A percentile compares a stretch with the other conserved stretches of the same genome.
These are phyloP conservation scores for Paraleonurus japonicus DNA, from an alignment of 257 asterid genomes.

Conservation along the genomic window DNA sequence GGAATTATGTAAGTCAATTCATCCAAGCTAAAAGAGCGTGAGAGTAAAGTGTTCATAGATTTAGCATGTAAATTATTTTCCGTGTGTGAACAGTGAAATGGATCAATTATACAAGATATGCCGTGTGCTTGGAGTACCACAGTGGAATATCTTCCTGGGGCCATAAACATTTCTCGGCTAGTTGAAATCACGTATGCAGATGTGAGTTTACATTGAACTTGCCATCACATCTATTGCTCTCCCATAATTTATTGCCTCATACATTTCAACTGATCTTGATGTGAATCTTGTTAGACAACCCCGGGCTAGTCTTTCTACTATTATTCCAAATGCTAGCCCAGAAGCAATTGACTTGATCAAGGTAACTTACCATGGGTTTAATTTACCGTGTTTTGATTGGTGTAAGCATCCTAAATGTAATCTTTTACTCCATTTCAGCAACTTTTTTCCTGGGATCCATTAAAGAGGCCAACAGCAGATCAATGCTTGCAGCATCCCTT, in stretches of 20 bases:
- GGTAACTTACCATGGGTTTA: constrained; percentile 40
- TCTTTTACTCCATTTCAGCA: constrained; percentile 45
- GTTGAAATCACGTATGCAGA: constrained; percentile 56
- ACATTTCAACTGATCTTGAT: constrained; percentile 21
- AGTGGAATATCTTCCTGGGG: constrained; percentile 81
- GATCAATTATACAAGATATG: constrained; percentile 94
- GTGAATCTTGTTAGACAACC: constrained; percentile 40
- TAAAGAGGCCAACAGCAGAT: constrained; percentile 89
- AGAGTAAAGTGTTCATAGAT: neutral
- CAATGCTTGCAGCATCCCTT: constrained; percentile 91
- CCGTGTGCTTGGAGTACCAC: constrained; percentile 84
- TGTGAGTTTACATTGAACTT: constrained; percentile 44
- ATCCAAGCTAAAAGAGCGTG: neutral
- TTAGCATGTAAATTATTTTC: constrained; percentile 21
- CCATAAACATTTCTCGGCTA: constrained; percentile 60
- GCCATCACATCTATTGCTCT: neutral
- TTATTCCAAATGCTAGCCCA: constrained; percentile 76
- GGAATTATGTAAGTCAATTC: neutral
- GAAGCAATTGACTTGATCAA: constrained; percentile 90
- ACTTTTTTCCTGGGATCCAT: constrained; percentile 96
- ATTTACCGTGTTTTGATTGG: constrained; percentile 2
- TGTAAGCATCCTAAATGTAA: neutral
- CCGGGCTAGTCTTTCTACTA: constrained; percentile 62
- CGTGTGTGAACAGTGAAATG: constrained; percentile 62
- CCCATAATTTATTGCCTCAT: neutral